Base-by-base conservation (phyloP, 1,284 basidiomycete species). In the Serendipita sp. region DNA sequence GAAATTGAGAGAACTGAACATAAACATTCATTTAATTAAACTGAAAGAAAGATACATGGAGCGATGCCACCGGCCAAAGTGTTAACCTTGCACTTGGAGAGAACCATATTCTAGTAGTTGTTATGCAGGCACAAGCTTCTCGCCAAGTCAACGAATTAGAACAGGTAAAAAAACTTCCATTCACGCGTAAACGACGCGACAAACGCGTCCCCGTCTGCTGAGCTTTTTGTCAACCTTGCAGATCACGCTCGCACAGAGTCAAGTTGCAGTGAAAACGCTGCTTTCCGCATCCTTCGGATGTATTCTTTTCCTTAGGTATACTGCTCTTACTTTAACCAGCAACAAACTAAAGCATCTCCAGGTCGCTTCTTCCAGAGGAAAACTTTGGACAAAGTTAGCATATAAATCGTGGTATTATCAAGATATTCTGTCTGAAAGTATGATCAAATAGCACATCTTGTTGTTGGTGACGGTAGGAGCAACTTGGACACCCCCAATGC, bases 361-460 rank as follows among this genome's bases (percentile, higher is more conserved):
- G 85, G 65, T 83, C 85, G 66, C 72, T 91, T 2, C 76, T 91
- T 26, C 87, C 88, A 3, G 82, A 85, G 38, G 87, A 90, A 60
- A 89, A 90, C 67, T 91, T 91, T 69, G 78, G 78, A n/a, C 81
- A 85, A 71, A 83, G 87, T 85, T 65, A 66, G 75, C 62, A 60
- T 71, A 76, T 13, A 69, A 70, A 22, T 70, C 76, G 43, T 29
- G 60, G 44, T 72, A 76, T 17, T 69, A 75, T 65, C 69, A 72
- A 29, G 77, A 77, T 22, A 71, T 75, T 63, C 66, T 68, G 44
- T 67, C 68, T 10, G 82, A 38, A 38, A 83, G 70, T 80, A 79
- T 68, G 79, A 84, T 47, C 22, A 26, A 22, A 4, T 60, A 74
- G 73, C 68, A 47, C 70, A 72, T 62, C 60, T 74, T 15, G 74